Evolutionary conservation across 139 green algal species (phyloP).

Genomic region (Protoeuglena noctilucae): DNA sequence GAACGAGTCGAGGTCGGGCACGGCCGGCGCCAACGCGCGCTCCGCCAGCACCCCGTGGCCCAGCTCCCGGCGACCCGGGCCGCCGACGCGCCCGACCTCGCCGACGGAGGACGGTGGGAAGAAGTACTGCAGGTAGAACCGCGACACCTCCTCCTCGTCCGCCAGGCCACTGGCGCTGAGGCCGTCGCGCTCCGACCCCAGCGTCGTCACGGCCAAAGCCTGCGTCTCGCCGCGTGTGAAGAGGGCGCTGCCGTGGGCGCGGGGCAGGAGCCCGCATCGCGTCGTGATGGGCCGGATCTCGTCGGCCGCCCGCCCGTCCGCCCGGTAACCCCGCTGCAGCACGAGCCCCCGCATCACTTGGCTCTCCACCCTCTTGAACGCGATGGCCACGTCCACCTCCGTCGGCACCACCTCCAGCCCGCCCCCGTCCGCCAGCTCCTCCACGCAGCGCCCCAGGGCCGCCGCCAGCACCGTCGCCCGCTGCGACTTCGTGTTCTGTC

Average conservation of each 20-base stretch:
- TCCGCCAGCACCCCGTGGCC: slow-evolving; percentile 82
- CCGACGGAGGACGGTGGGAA: slow-evolving; percentile 89
- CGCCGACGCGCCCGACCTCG: slow-evolving; percentile 59
- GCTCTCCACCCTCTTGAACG: slow-evolving; percentile 32
- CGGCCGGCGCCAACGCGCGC: slow-evolving; percentile 52
- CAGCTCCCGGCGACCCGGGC: slow-evolving; percentile 52
- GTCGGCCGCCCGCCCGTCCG: slow-evolving; percentile 51
- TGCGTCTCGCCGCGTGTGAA: slow-evolving; percentile 97
- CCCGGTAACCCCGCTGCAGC: slow-evolving; percentile 32
- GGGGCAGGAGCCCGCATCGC: slow-evolving; percentile 49
- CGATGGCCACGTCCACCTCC: too few species aligned
- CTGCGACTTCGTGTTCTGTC: slow-evolving; percentile 28
- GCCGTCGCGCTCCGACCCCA: slow-evolving; percentile 14
- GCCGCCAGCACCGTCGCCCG: slow-evolving; percentile 13
- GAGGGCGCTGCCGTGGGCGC: slow-evolving; percentile 78
- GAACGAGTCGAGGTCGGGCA: slow-evolving; percentile 57
- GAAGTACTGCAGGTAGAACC: slow-evolving; percentile 98
- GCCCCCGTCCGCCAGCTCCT: too few species aligned
- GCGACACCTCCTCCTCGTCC: slow-evolving; percentile 22
- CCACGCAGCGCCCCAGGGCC: not conserved
- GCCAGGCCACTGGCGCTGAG: slow-evolving; percentile 20
- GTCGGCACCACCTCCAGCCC: too few species aligned
- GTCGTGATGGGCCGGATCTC: slow-evolving; percentile 71
- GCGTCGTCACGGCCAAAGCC: slow-evolving; percentile 24
- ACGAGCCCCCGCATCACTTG: slow-evolving; percentile 40